These are phyloP conservation scores for Salvia hispanica DNA, from an alignment of 257 asterid species.

Conservation along the genomic window DNA sequence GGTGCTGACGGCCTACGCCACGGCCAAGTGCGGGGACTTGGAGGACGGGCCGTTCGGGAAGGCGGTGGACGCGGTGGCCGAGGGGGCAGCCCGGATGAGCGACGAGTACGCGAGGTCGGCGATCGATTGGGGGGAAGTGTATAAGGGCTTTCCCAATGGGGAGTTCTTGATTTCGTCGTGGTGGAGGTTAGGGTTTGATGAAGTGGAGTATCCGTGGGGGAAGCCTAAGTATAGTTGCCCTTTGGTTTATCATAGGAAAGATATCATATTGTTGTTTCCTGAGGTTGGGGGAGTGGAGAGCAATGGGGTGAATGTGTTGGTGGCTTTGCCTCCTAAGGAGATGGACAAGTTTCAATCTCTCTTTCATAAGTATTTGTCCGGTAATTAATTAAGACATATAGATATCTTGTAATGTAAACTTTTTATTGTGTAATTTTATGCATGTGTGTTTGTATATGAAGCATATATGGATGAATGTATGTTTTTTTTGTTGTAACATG, in stretches of 20 bases:
- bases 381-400: no score
- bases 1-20: conserved; percentile 65
- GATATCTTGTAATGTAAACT: background rate
- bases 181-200: conserved; percentile 89
- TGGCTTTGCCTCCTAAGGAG: conserved; percentile 72
- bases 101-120: conserved; percentile 78
- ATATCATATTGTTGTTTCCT: conserved; percentile 70
- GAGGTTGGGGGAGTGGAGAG: conserved; percentile 46
- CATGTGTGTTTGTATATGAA: no score
- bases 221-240: conserved; percentile 82
- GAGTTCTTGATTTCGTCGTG: conserved; percentile 84
- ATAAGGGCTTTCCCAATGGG: conserved; percentile 89
- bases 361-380: conserved; percentile 38
- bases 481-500: no score
- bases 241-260: conserved; percentile 70
- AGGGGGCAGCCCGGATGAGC: conserved; percentile 61
- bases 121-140: conserved; percentile 81
- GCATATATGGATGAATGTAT: no score
- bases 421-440: background rate
- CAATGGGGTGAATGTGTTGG: conserved; percentile 72
- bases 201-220: conserved; percentile 84
- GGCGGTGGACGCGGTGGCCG: conserved; percentile 54
- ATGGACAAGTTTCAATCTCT: conserved; percentile 59
- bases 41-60: conserved; percentile 53
- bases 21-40: conserved; percentile 52